These are phyloP conservation scores for Apiotrichum akiyoshidainum DNA, from an alignment of 1,284 basidiomycete genomes.

Conservation along the genomic window DNA sequence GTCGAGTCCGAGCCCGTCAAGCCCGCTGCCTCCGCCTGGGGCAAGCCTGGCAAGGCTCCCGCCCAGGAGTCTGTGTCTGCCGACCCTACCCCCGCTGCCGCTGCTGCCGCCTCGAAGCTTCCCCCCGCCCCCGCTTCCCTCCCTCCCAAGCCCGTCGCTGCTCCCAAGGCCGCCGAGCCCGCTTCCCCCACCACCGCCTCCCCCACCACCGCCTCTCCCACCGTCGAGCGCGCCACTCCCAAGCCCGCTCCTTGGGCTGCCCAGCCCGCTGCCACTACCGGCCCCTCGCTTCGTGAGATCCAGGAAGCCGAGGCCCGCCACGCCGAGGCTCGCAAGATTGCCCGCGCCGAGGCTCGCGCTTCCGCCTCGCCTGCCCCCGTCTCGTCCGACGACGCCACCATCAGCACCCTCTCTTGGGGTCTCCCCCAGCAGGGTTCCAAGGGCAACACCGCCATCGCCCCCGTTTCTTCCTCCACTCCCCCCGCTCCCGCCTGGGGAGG, in stretches of 20 bases:
- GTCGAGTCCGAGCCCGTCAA: conserved; percentile 1
- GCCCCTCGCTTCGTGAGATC: conserved; percentile 84
- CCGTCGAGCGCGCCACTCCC: conserved; percentile 15
- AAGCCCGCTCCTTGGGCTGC: conserved; percentile 48
- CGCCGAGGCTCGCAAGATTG: conserved; percentile 66
- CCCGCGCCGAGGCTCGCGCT: conserved; percentile 59
- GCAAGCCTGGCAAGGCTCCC: conserved; percentile 27
- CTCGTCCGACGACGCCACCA: conserved; percentile 33
- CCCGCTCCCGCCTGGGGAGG: conserved; percentile 49
- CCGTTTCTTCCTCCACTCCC: conserved; percentile 39
- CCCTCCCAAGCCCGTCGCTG: conserved; percentile 30
- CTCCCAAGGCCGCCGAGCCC: conserved; percentile 55
- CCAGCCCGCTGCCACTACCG: conserved; percentile 43
- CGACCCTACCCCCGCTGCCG: conserved; percentile 24
- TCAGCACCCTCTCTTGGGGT: conserved; percentile 51
- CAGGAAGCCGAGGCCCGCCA: conserved; percentile 88
- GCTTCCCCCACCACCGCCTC: conserved; percentile 33
- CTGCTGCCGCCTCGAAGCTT: conserved; percentile 22
- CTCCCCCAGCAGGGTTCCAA: conserved; percentile 41
- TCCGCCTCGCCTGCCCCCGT: conserved; percentile 44
- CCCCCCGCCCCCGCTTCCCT: conserved; percentile 34
- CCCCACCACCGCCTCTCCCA: conserved; percentile 8
- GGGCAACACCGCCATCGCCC: conserved; percentile 26
- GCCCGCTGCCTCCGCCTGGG: conserved; percentile 29
- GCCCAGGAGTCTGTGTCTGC: conserved; percentile 29